Evolutionary conservation across 106 monocot genomes (phyloP).

Genomic region (Vanilla planifolia): DNA sequence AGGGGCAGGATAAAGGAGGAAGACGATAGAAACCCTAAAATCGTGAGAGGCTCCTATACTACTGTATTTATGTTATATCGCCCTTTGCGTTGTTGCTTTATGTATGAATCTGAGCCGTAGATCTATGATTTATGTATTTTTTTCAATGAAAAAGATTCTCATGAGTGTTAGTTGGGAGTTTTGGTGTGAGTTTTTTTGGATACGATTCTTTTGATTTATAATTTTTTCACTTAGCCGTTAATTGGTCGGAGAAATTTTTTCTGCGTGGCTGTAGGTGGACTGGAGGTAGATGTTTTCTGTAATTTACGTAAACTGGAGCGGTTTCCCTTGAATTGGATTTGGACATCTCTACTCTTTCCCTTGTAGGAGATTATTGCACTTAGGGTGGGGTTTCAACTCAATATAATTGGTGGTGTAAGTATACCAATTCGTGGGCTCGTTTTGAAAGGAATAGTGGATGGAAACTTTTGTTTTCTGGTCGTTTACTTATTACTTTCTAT

Average conservation of each 20-base stretch:
- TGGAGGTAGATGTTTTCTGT: neutral
- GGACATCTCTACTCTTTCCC: neutral
- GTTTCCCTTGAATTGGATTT: neutral
- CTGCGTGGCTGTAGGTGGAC: neutral
- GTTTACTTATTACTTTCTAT: neutral
- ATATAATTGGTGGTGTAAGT: neutral
- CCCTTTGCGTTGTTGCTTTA: constrained; percentile 3
- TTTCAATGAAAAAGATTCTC: neutral
- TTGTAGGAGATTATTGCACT: neutral
- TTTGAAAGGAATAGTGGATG: neutral
- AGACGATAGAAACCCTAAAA: constrained; percentile 1
- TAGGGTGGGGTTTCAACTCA: neutral
- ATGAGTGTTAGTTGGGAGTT: neutral
- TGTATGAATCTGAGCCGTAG: constrained; percentile 5
- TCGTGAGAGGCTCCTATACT: neutral
- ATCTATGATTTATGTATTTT: constrained; percentile 3
- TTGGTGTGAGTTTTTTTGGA: neutral
- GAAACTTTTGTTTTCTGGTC: neutral
- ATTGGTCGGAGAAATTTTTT: neutral
- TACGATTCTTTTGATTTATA: neutral
- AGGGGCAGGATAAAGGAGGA: neutral
- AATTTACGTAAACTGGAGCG: neutral
- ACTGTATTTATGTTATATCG: neutral
- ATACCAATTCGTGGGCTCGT: neutral
- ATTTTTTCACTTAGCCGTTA: neutral